A percentile compares a stretch with the other conserved stretches of the same genome.
Conservation (phyloP, 2,329 filamentous ascomycete species). For the Exophiala dermatitidis region DNA sequence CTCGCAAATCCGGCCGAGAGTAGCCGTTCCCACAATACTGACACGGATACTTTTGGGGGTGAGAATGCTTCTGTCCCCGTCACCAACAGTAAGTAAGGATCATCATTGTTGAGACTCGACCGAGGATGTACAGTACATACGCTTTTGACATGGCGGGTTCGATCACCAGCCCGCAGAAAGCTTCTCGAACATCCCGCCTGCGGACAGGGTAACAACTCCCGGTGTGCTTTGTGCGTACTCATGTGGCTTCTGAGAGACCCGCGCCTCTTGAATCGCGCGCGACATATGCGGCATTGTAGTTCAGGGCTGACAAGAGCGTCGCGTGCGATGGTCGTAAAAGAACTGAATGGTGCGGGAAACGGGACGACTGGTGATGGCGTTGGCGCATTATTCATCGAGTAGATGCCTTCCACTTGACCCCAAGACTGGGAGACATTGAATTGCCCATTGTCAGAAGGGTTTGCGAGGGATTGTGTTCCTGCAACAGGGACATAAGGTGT, state of each 20-base stretch:
- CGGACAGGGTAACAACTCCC: constrained; percentile 4
- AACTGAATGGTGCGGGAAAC: background rate
- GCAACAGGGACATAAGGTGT: no score
- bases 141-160: constrained; percentile 13
- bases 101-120: background rate
- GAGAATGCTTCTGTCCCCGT: background rate
- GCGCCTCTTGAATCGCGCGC: constrained; percentile 3
- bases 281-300: constrained; percentile 6
- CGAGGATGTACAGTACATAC: background rate
- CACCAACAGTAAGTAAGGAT: background rate
- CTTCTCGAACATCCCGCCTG: constrained; percentile 7
- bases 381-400: background rate
- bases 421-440: no score
- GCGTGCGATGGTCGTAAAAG: background rate
- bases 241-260: constrained; percentile 7
- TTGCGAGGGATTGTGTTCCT: no score
- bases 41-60: constrained; percentile 1
- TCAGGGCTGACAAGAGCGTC: background rate
- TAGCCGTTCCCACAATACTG: constrained; percentile 5
- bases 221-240: constrained; percentile 8
- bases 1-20: constrained; percentile 9
- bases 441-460: no score
- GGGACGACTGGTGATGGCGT: background rate
- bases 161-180: constrained; percentile 1
- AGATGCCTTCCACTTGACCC: no score